Conservation (phyloP, 768 basidiomycete species). For the Lentinula edodes region DNA sequence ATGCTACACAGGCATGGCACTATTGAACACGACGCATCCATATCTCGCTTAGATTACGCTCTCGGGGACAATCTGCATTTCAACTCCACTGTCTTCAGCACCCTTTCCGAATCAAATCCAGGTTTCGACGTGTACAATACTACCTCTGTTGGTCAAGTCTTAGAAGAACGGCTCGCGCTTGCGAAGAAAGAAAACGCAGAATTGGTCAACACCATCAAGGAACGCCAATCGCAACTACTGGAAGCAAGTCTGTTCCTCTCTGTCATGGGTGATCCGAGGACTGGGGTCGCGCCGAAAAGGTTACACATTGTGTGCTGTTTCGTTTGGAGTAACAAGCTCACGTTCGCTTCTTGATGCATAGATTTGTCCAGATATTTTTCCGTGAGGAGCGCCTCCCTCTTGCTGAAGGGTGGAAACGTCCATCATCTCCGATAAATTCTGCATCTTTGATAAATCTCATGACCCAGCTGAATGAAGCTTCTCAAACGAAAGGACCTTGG, state of each 20-base stretch:
- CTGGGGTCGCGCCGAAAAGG: constrained; percentile 2
- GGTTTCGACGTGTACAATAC: constrained; percentile 10
- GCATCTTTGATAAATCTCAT: neutral
- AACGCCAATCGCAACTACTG: constrained; percentile 7
- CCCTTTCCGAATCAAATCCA: constrained; percentile 6
- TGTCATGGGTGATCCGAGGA: constrained; percentile 9
- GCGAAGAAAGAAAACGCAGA: constrained; percentile 9
- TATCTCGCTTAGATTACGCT: constrained; percentile 4
- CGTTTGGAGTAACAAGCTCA: no score
- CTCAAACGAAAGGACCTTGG: neutral
- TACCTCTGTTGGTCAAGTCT: constrained; percentile 2
- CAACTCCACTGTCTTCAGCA: constrained; percentile 1
- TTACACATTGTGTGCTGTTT: neutral
- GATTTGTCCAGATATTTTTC: constrained; percentile 6
- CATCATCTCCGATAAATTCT: neutral
- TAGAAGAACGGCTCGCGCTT: constrained; percentile 4
- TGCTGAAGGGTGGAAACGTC: constrained; percentile 3
- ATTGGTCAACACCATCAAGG: constrained; percentile 10
- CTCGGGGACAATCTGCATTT: constrained; percentile 5
- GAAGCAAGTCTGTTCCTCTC: constrained; percentile 11
- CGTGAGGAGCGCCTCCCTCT: constrained; percentile 6
- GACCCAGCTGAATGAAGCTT: neutral
- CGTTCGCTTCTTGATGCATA: neutral
- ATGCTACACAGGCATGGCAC: neutral
- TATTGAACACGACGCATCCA: constrained; percentile 6